Evolutionary conservation across 1,139 yeast species (phyloP).

Genomic region (Lodderomyces beijingensis): DNA sequence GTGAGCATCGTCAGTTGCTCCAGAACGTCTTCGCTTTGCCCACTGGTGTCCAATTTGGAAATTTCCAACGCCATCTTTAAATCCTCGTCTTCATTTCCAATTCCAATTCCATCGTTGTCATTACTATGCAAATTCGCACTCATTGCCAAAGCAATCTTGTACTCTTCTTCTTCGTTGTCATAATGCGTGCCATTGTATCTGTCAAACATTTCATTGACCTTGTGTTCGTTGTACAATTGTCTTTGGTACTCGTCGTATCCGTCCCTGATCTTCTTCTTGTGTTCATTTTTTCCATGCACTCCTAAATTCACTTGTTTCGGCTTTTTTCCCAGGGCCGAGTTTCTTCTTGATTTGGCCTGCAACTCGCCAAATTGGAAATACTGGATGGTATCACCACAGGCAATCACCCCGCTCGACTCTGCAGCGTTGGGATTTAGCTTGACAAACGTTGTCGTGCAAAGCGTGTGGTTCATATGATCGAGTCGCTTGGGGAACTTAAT

Average conservation of each 20-base stretch:
- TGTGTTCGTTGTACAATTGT: constrained; percentile 16
- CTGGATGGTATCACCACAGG: constrained; percentile 55
- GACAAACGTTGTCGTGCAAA: constrained; percentile 42
- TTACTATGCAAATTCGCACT: constrained; percentile 30
- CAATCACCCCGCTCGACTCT: constrained; percentile 49
- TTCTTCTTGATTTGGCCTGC: neutral
- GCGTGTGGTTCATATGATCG: constrained; percentile 16
- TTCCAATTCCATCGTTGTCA: neutral
- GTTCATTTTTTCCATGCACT: constrained; percentile 8
- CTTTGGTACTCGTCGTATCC: constrained; percentile 36
- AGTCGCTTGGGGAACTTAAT: constrained; percentile 43
- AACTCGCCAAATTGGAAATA: constrained; percentile 56
- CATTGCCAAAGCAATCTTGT: constrained; percentile 50
- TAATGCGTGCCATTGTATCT: constrained; percentile 42
- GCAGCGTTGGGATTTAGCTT: constrained; percentile 38
- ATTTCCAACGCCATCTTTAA: constrained; percentile 22
- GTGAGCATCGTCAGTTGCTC: too few species aligned
- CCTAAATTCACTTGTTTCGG: constrained; percentile 10
- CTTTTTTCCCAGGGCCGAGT: neutral
- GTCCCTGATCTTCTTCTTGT: constrained; percentile 25
- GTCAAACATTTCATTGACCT: constrained; percentile 27
- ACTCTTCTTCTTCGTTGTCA: constrained; percentile 43
- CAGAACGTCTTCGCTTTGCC: too few species aligned
- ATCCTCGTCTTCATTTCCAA: constrained; percentile 18
- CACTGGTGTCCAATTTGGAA: constrained; percentile 14